Conservation (phyloP, 139 green algal species). For the Auxenochlorella pyrenoidosa region DNA sequence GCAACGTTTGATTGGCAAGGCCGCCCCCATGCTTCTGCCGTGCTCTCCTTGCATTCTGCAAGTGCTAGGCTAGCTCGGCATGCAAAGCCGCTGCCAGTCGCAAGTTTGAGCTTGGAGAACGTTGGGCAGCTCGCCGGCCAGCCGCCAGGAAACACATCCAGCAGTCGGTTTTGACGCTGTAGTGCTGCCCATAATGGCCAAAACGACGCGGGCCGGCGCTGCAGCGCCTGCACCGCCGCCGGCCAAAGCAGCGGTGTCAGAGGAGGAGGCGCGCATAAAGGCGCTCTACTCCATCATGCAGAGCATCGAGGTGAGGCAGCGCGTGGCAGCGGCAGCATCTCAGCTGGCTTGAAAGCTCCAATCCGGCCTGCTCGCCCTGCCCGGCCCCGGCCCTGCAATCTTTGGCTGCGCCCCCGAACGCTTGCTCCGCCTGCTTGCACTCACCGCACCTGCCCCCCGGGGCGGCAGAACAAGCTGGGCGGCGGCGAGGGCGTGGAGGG, state of each 20-base stretch:
- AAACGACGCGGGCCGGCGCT: background rate
- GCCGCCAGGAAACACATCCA: background rate
- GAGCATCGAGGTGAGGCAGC: slow-evolving; percentile 56
- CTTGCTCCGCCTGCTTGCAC: background rate
- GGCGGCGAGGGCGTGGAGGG: slow-evolving; percentile 93
- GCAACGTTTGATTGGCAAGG: too few species aligned
- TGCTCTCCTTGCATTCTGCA: background rate
- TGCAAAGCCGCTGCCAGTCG: background rate
- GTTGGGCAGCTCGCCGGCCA: background rate
- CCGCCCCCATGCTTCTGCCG: too few species aligned
- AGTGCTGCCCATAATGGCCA: background rate
- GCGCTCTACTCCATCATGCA: slow-evolving; percentile 72
- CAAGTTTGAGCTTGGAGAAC: background rate
- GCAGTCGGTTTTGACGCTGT: too few species aligned
- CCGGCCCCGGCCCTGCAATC: too few species aligned
- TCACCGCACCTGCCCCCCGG: background rate
- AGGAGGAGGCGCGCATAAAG: slow-evolving; percentile 34
- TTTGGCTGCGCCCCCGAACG: too few species aligned
- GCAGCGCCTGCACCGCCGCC: background rate
- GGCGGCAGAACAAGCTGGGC: slow-evolving; percentile 81
- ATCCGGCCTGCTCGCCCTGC: too few species aligned
- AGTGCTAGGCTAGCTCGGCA: background rate
- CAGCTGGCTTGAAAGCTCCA: too few species aligned
- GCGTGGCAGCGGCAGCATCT: too few species aligned
- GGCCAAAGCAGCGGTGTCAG: background rate